Percentiles rank a stretch among this genome's conserved stretches.
phyloP scores from a whole-genome alignment of 352 stramenopile genomes.

The Albugo laibachii region DNA sequence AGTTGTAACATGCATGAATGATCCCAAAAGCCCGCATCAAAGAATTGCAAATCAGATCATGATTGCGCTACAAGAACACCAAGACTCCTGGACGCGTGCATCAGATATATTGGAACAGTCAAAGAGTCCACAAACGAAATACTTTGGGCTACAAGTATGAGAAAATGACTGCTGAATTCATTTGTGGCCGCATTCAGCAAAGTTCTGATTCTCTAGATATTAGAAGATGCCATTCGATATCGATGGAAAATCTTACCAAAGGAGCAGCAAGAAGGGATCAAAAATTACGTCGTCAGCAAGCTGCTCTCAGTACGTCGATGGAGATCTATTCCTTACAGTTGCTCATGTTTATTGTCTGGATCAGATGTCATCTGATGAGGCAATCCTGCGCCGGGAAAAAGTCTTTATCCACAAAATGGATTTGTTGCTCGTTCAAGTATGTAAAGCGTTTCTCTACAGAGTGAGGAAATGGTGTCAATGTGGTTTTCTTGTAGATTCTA shows the following conservation, averaged over 20 bases:
- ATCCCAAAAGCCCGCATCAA: constrained; percentile 87
- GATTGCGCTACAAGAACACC: constrained; percentile 85
- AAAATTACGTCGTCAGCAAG: constrained; percentile 96
- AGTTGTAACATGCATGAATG: constrained; percentile 92
- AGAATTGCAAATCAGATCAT: constrained; percentile 85
- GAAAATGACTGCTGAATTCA: not conserved
- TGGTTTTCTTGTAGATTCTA: constrained; percentile 79
- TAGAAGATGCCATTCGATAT: constrained; percentile 95
- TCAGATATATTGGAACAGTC: constrained; percentile 94
- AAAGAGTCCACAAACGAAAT: constrained; percentile 76
- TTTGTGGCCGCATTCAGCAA: not conserved
- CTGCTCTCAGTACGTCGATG: constrained; percentile 69
- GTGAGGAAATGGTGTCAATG: not conserved
- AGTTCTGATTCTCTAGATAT: constrained; percentile 45
- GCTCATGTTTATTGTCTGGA: constrained; percentile 1
- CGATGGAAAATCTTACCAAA: constrained; percentile 92
- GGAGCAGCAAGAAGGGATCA: constrained; percentile 95
- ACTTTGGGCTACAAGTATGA: constrained; percentile 80
- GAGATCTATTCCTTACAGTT: not conserved
- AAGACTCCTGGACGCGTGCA: constrained; percentile 83
- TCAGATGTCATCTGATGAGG: constrained; percentile 81
- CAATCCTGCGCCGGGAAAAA: constrained; percentile 68
- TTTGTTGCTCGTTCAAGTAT: constrained; percentile 84
- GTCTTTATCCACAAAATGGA: constrained; percentile 94
- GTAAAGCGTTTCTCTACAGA: not conserved